A percentile compares a stretch with the other conserved stretches of the same genome.
phyloP scores from a whole-genome alignment of 345 rosid species.

The Mallotus nudiflorus region DNA sequence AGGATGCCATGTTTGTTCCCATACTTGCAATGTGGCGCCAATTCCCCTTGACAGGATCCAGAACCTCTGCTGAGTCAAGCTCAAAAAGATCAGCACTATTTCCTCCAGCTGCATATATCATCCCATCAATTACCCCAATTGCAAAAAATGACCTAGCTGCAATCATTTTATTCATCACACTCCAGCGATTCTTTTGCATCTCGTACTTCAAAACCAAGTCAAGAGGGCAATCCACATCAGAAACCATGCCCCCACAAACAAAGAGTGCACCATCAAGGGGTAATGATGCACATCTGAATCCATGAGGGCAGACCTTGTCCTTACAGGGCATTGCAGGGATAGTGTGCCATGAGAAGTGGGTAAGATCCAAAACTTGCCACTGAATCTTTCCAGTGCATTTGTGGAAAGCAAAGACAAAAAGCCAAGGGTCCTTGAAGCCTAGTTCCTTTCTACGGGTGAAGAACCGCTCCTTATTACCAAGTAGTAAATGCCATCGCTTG shows the following conservation, averaged over 20 bases:
- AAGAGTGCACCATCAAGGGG: constrained; percentile 62
- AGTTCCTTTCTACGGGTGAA: constrained; percentile 65
- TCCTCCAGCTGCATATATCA: constrained; percentile 85
- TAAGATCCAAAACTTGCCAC: constrained; percentile 82
- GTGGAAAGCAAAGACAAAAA: constrained; percentile 70
- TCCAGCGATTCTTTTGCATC: constrained; percentile 79
- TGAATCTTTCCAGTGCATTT: constrained; percentile 75
- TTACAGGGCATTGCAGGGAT: constrained; percentile 83
- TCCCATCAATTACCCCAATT: constrained; percentile 64
- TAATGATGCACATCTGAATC: constrained; percentile 64
- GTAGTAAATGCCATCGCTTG: constrained; percentile 76
- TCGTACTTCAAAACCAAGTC: constrained; percentile 78
- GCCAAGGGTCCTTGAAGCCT: constrained; percentile 83
- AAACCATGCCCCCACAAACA: constrained; percentile 85
- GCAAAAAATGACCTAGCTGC: constrained; percentile 79
- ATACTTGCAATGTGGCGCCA: constrained; percentile 64
- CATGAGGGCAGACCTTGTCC: constrained; percentile 77
- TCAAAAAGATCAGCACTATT: constrained; percentile 66
- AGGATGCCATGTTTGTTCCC: constrained; percentile 80
- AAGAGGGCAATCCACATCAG: constrained; percentile 75
- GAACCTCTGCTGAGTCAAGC: constrained; percentile 72
- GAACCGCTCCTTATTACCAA: constrained; percentile 65
- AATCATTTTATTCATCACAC: constrained; percentile 60
- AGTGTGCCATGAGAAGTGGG: constrained; percentile 70
- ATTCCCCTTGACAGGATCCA: constrained; percentile 61